Conservation (phyloP, 805 yeast species). For the Candida easanensis region DNA sequence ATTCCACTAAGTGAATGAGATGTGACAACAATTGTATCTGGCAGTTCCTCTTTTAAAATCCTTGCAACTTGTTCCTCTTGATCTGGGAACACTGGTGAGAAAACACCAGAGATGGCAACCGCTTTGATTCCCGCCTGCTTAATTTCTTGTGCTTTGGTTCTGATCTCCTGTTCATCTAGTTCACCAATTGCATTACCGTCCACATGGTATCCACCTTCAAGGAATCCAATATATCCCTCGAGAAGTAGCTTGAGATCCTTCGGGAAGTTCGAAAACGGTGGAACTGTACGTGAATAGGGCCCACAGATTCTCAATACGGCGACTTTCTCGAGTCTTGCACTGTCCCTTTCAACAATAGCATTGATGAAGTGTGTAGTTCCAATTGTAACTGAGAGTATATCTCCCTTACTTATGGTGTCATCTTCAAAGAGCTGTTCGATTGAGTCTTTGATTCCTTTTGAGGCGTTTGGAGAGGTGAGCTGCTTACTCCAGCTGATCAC, state of each 20-base stretch:
- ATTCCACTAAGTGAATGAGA: conserved; percentile 43
- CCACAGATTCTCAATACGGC: conserved; percentile 47
- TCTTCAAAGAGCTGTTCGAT: conserved; percentile 32
- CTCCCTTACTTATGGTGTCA: conserved; percentile 21
- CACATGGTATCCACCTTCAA: conserved; percentile 43
- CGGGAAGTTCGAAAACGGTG: conserved; percentile 47
- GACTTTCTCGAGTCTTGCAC: conserved; percentile 38
- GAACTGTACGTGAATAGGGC: conserved; percentile 36
- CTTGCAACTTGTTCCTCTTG: conserved; percentile 38
- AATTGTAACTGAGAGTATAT: conserved; percentile 42
- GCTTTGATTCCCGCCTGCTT: conserved; percentile 32
- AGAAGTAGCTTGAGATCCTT: conserved; percentile 33
- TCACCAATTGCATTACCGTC: conserved; percentile 39
- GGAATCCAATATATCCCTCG: conserved; percentile 34
- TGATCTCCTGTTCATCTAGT: conserved; percentile 31
- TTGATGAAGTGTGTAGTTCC: conserved; percentile 53
- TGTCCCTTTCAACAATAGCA: conserved; percentile 46
- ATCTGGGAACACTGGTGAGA: conserved; percentile 35
- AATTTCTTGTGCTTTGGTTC: conserved; percentile 32
- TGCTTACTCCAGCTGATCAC: conserved; percentile 43
- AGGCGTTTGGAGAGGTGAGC: conserved; percentile 42
- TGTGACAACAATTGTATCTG: conserved; percentile 34
- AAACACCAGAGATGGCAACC: conserved; percentile 41
- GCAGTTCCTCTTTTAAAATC: conserved; percentile 34
- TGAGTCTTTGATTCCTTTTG: conserved; percentile 40